Conservation (phyloP, 2,329 filamentous ascomycete species). For the Ascochyta koolunga region DNA sequence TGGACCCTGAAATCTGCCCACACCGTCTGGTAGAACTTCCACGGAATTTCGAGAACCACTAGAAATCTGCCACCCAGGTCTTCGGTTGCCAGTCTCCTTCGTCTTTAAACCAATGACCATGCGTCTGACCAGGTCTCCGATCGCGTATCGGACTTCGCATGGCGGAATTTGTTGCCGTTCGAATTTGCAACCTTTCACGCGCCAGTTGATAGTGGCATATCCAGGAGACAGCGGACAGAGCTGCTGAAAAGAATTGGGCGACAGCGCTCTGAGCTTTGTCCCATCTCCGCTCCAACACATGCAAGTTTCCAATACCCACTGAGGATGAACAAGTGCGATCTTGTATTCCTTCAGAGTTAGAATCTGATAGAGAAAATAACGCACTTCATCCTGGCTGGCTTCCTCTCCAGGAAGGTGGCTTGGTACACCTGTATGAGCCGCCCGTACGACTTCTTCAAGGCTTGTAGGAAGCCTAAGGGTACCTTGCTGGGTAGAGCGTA, state of each 20-base stretch:
- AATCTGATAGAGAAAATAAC: constrained; percentile 28
- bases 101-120: background rate
- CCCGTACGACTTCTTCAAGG: background rate
- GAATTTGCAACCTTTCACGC: background rate
- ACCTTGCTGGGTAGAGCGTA: background rate
- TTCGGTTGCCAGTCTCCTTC: constrained; percentile 1
- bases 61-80: background rate
- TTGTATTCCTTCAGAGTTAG: constrained; percentile 20
- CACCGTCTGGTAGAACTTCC: background rate
- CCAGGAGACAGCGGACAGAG: constrained; percentile 21
- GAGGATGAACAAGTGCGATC: constrained; percentile 22
- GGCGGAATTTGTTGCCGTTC: background rate
- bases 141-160: background rate
- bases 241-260: constrained; percentile 6
- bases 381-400: constrained; percentile 21
- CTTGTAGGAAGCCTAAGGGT: background rate
- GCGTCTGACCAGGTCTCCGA: background rate
- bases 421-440: background rate
- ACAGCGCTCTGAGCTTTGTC: constrained; percentile 14
- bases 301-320: constrained; percentile 36
- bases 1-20: background rate
- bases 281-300: constrained; percentile 26
- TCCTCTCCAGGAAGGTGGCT: constrained; percentile 10
- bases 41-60: background rate
- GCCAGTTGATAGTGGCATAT: constrained; percentile 8